Evolutionary conservation across 441 rosid species (phyloP).

Genomic region (Gossypium trilobum): DNA sequence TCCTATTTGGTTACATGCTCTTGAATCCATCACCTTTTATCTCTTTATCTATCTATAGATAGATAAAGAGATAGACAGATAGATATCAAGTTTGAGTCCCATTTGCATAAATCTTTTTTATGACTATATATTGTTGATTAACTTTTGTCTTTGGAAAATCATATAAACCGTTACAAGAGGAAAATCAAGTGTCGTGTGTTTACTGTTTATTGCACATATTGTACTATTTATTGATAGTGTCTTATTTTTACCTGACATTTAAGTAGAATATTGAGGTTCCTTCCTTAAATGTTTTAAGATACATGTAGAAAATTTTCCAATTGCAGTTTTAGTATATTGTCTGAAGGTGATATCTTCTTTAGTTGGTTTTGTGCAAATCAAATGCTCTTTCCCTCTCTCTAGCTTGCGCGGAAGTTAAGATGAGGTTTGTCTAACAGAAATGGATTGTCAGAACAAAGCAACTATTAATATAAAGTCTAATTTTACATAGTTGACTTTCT

Average conservation of each 20-base stretch:
- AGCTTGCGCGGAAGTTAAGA: constrained; percentile 6
- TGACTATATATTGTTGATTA: not conserved
- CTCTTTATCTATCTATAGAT: not conserved
- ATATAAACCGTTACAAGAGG: not conserved
- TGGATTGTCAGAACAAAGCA: not conserved
- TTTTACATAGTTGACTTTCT: not conserved
- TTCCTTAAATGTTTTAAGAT: not conserved
- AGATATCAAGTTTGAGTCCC: not conserved
- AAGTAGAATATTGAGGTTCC: not conserved
- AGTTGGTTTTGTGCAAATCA: not conserved
- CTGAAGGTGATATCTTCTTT: not conserved
- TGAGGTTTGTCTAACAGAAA: not conserved
- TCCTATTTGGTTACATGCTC: not conserved
- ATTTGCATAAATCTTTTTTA: not conserved
- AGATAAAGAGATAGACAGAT: no score
- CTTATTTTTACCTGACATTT: not conserved
- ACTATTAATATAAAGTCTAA: not conserved
- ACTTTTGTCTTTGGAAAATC: not conserved
- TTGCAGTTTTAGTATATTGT: not conserved
- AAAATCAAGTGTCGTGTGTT: not conserved
- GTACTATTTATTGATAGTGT: not conserved
- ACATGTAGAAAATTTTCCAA: not conserved
- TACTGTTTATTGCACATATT: not conserved
- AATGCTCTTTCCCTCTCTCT: not conserved
- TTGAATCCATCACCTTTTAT: not conserved